A percentile compares a stretch with the other conserved stretches of the same genome.
phyloP scores from a whole-genome alignment of 257 asterid species.

The Fraxinus americana region DNA sequence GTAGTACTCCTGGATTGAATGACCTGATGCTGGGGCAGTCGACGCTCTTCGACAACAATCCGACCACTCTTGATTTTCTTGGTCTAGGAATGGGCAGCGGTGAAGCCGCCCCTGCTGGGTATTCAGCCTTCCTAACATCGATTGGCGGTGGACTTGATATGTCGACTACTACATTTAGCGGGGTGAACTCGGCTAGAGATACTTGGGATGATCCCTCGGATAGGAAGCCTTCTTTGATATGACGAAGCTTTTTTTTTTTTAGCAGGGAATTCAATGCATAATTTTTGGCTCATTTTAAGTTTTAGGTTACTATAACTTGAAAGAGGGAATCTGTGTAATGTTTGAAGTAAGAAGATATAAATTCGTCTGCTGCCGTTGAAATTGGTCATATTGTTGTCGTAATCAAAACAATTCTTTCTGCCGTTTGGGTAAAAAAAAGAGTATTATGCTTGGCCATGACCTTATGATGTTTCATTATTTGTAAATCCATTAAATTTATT shows the following conservation, averaged over 20 bases:
- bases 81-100: conserved; percentile 62
- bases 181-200: conserved; percentile 31
- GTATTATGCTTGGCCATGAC: too few relatives aligned
- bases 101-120: conserved; percentile 38
- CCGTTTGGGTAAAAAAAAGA: too few relatives aligned
- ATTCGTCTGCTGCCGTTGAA: background rate
- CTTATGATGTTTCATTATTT: too few relatives aligned
- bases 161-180: conserved; percentile 26
- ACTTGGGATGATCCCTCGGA: conserved; percentile 67
- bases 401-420: too few relatives aligned
- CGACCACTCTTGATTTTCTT: conserved; percentile 78
- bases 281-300: background rate
- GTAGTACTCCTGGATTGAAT: conserved; percentile 36
- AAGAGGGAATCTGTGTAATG: background rate
- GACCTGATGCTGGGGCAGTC: conserved; percentile 57
- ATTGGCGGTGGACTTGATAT: conserved; percentile 39
- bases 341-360: background rate
- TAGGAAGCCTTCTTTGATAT: conserved; percentile 59
- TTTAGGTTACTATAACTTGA: background rate
- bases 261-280: background rate
- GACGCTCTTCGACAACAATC: conserved; percentile 43
- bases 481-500: too few relatives aligned
- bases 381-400: too few relatives aligned
- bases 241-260: background rate
- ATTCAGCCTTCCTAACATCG: conserved; percentile 55